phyloP scores from a whole-genome alignment of 208 protist species.

The Trypanosomatidae sp. region DNA sequence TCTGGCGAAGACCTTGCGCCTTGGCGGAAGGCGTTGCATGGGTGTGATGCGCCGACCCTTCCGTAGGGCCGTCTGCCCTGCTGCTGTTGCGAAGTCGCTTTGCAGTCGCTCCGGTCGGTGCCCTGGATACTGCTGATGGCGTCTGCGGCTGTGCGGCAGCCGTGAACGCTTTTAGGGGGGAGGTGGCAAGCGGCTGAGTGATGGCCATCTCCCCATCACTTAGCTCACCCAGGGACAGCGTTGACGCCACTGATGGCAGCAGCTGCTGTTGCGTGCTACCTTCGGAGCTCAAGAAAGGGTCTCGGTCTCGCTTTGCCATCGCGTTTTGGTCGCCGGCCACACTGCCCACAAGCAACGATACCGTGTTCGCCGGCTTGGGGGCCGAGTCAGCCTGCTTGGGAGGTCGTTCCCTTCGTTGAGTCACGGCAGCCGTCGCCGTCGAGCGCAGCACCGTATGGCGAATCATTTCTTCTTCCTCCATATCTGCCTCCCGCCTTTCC shows the following conservation, averaged over 20 bases:
- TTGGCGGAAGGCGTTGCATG: not conserved
- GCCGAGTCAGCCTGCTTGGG: not conserved
- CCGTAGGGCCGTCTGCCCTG: not conserved
- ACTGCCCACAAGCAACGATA: not conserved
- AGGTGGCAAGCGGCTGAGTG: conserved; percentile 2
- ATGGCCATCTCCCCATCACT: not conserved
- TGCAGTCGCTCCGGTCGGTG: not conserved
- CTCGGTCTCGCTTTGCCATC: not conserved
- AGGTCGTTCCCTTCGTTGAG: conserved; percentile 8
- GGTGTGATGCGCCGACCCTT: not conserved
- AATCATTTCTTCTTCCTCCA: conserved; percentile 25
- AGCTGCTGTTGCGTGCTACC: conserved; percentile 1
- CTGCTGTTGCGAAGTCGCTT: conserved; percentile 7
- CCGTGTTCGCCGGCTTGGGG: not conserved
- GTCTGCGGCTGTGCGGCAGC: not conserved
- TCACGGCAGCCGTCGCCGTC: conserved; percentile 18
- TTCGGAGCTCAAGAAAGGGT: conserved; percentile 4
- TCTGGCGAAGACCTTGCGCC: not conserved
- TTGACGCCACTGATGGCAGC: not conserved
- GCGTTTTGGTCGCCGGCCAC: not conserved
- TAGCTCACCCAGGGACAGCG: not conserved
- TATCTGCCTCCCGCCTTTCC: not conserved
- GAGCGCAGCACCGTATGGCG: conserved; percentile 36
- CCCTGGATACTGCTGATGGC: not conserved
- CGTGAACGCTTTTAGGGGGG: not conserved